These are phyloP conservation scores for Phialemoniopsis sp. DNA, from an alignment of 2,329 filamentous ascomycete species.

Conservation along the genomic window DNA sequence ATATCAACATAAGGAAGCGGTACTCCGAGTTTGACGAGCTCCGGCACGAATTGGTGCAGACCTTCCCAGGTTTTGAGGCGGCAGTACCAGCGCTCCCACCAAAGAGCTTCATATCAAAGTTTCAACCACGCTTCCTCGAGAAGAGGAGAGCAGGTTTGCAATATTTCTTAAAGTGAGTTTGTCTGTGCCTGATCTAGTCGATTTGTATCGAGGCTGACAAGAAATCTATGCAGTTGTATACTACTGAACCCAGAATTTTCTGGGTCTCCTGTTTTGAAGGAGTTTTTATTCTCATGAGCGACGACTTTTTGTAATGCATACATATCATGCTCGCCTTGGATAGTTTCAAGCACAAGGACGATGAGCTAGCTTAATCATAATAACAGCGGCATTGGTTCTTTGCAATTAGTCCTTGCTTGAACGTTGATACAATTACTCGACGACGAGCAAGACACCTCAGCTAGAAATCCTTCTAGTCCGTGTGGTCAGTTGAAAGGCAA, in stretches of 20 bases:
- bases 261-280: constrained; percentile 83
- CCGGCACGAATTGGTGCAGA: constrained; percentile 65
- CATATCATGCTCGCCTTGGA: too few relatives aligned
- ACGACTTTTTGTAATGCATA: background rate
- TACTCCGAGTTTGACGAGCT: constrained; percentile 95
- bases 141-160: constrained; percentile 75
- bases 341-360: too few relatives aligned
- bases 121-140: constrained; percentile 81
- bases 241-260: constrained; percentile 92
- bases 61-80: constrained; percentile 78
- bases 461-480: too few relatives aligned
- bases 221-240: constrained; percentile 62
- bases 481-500: constrained; percentile 23
- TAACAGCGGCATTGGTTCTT: too few relatives aligned
- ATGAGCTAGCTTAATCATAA: too few relatives aligned
- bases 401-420: too few relatives aligned
- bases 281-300: constrained; percentile 71
- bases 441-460: too few relatives aligned
- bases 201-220: background rate
- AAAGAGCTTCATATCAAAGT: constrained; percentile 86
- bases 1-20: constrained; percentile 62
- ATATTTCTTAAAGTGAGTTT: constrained; percentile 85
- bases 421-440: too few relatives aligned
- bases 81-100: constrained; percentile 89
- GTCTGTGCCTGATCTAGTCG: background rate